phyloP scores from a whole-genome alignment of 768 basidiomycete species.

The Melanogaster broomeanus region DNA sequence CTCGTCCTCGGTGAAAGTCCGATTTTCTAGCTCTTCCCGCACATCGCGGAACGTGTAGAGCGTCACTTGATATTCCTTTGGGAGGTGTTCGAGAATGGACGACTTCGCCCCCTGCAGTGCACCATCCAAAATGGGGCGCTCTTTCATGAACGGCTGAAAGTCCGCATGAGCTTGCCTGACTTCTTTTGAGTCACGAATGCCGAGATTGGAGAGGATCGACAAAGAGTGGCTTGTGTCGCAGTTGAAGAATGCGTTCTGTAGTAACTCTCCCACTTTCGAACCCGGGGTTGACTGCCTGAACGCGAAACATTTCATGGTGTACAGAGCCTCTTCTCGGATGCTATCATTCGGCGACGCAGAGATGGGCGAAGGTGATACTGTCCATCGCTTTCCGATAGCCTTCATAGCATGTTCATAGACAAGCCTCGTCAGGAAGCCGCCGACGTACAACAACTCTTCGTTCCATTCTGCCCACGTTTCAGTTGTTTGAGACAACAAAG shows the following conservation, averaged over 20 bases:
- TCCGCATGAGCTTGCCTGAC: constrained; percentile 71
- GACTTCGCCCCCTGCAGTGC: constrained; percentile 33
- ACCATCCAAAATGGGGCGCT: constrained; percentile 59
- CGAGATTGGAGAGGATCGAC: constrained; percentile 72
- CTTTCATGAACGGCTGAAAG: constrained; percentile 70
- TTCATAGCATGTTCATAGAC: constrained; percentile 84
- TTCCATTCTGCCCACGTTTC: constrained; percentile 70
- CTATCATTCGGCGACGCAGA: neutral
- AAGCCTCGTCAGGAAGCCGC: constrained; percentile 77
- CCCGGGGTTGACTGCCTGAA: constrained; percentile 86
- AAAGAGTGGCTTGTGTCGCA: constrained; percentile 53
- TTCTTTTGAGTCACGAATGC: constrained; percentile 61
- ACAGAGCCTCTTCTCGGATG: constrained; percentile 45
- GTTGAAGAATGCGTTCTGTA: constrained; percentile 76
- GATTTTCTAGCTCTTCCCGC: constrained; percentile 62
- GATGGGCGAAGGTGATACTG: neutral
- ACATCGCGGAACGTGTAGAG: constrained; percentile 79
- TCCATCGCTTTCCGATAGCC: constrained; percentile 43
- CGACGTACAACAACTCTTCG: constrained; percentile 78
- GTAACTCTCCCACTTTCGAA: constrained; percentile 61
- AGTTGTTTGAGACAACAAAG: neutral
- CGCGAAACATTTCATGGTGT: constrained; percentile 84
- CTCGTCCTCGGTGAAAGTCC: constrained; percentile 68
- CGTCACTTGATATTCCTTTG: constrained; percentile 61
- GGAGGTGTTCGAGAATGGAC: constrained; percentile 61